These are phyloP conservation scores for Colletotrichum australisinense DNA, from an alignment of 2,329 filamentous ascomycete species.

Conservation along the genomic window DNA sequence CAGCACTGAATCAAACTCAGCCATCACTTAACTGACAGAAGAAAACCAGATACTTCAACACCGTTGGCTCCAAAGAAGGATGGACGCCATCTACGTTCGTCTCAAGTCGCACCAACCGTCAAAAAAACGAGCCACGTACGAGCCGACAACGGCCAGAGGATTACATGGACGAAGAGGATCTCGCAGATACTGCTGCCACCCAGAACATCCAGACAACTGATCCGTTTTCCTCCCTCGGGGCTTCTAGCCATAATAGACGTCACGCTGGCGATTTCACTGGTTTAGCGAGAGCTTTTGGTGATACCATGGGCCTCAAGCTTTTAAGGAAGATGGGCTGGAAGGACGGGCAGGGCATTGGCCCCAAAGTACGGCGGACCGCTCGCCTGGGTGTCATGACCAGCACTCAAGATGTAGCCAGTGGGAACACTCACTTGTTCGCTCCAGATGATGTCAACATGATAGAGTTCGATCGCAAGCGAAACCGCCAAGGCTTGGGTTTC, in stretches of 20 bases:
- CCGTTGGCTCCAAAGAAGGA: conserved; percentile 97
- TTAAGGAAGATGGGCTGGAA: conserved; percentile 96
- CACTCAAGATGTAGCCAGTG: conserved; percentile 49
- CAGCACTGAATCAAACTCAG: conserved; percentile 38
- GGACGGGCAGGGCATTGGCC: conserved; percentile 91
- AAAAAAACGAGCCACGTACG: conserved; percentile 69
- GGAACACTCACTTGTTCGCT: conserved; percentile 79
- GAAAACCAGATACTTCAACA: conserved; percentile 87
- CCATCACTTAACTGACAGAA: conserved; percentile 32
- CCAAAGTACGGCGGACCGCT: conserved; percentile 82
- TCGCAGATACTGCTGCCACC: conserved; percentile 85
- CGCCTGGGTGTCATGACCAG: conserved; percentile 66
- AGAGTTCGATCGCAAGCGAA: conserved; percentile 71
- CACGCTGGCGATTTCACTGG: conserved; percentile 66
- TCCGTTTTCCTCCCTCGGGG: conserved; percentile 81
- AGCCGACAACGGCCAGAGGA: conserved; percentile 79
- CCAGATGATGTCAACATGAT: conserved; percentile 83
- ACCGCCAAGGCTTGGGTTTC: conserved; percentile 78
- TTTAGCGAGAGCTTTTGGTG: conserved; percentile 77
- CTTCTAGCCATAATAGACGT: conserved; percentile 58
- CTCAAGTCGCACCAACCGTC: conserved; percentile 85
- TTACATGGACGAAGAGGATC: conserved; percentile 98
- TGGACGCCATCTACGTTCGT: conserved; percentile 95
- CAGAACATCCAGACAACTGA: conserved; percentile 78
- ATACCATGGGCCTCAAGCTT: conserved; percentile 88